These are phyloP conservation scores for Sporisorium sorghi DNA, from an alignment of 1,284 basidiomycete species.

Conservation along the genomic window DNA sequence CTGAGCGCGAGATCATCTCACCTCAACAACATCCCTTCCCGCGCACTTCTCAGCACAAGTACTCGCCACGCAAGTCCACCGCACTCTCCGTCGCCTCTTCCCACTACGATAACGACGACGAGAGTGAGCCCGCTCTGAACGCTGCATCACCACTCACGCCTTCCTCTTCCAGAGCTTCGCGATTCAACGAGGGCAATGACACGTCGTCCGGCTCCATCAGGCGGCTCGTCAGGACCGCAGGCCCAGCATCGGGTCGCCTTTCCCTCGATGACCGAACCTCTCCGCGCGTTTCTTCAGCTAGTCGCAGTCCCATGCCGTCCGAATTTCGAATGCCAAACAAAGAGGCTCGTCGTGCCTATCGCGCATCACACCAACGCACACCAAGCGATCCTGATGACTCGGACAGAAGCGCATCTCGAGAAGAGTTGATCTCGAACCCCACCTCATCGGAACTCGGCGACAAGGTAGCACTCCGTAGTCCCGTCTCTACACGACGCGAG, in stretches of 20 bases:
- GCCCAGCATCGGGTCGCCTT: conserved; percentile 24
- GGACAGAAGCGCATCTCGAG: conserved; percentile 19
- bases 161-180: conserved; percentile 15
- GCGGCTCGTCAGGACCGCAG: conserved; percentile 22
- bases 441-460: conserved; percentile 3
- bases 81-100: conserved; percentile 23
- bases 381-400: conserved; percentile 26
- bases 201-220: conserved; percentile 27
- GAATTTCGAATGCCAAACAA: conserved; percentile 51
- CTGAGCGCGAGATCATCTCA: not conserved
- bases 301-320: conserved; percentile 46
- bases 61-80: conserved; percentile 47
- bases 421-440: not conserved
- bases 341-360: conserved; percentile 43
- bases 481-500: conserved; percentile 15
- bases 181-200: conserved; percentile 15
- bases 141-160: conserved; percentile 13
- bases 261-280: conserved; percentile 28
- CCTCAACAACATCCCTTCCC: conserved; percentile 25
- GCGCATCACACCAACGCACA: conserved; percentile 34
- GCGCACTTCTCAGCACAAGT: conserved; percentile 34
- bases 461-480: conserved; percentile 9
- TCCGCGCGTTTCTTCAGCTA: conserved; percentile 8
- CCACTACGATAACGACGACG: conserved; percentile 28
- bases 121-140: not conserved